phyloP scores from a whole-genome alignment of 345 rosid species.

The Cochlearia excelsa region DNA sequence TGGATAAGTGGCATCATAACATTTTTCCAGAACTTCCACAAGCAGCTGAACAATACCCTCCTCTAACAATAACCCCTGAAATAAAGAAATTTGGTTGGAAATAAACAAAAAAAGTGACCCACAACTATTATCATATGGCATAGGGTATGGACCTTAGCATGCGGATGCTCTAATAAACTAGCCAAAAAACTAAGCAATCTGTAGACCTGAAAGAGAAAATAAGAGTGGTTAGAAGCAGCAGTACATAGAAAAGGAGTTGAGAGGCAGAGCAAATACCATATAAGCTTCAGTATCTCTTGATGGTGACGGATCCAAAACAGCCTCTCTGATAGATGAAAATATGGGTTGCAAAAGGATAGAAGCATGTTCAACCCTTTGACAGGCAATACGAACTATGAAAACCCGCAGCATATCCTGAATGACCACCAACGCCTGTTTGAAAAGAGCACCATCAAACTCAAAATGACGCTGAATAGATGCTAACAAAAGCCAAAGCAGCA shows the following conservation, averaged over 20 bases:
- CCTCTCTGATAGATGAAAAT: conserved; percentile 55
- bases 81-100: conserved; percentile 23
- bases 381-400: conserved; percentile 77
- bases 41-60: conserved; percentile 64
- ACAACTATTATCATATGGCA: conserved; percentile 25
- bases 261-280: conserved; percentile 55
- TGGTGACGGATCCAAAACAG: conserved; percentile 46
- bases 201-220: conserved; percentile 52
- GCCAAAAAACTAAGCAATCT: conserved; percentile 73
- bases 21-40: conserved; percentile 56
- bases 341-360: conserved; percentile 69
- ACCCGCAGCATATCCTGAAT: conserved; percentile 94
- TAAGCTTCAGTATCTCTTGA: conserved; percentile 59
- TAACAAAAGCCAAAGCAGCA: conserved; percentile 27
- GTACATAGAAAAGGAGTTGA: conserved; percentile 20
- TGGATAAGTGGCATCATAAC: conserved; percentile 53
- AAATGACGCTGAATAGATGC: conserved; percentile 23
- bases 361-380: conserved; percentile 72
- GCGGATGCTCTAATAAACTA: conserved; percentile 83
- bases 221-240: conserved; percentile 27
- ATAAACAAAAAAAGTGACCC: not conserved
- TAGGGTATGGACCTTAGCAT: conserved; percentile 55
- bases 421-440: conserved; percentile 71
- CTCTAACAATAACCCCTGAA: conserved; percentile 62
- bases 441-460: conserved; percentile 19